Evolutionary conservation across 2,329 filamentous ascomycete species (phyloP).

Genomic region (Penicillium thymicola): DNA sequence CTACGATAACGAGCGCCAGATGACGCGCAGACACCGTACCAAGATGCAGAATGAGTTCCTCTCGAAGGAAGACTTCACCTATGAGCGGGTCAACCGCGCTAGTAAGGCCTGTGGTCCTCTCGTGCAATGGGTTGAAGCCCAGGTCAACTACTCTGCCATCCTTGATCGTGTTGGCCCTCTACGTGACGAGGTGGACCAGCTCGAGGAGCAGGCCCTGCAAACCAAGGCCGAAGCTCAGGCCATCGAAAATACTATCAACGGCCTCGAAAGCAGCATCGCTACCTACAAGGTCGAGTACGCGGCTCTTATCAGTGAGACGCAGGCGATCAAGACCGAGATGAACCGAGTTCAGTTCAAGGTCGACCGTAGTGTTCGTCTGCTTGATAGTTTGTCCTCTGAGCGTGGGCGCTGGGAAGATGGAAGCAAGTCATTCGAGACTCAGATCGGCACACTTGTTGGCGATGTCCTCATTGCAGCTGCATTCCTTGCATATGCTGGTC

Average conservation of each 20-base stretch:
- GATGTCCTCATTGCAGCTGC: slow-evolving; percentile 95
- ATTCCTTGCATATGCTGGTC: slow-evolving; percentile 92
- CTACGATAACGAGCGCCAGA: slow-evolving; percentile 92
- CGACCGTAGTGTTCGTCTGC: slow-evolving; percentile 86
- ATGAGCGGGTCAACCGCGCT: slow-evolving; percentile 91
- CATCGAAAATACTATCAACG: slow-evolving; percentile 80
- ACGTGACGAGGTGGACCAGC: slow-evolving; percentile 78
- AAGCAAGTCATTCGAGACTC: slow-evolving; percentile 96
- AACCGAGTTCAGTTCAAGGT: slow-evolving; percentile 95
- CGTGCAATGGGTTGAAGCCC: slow-evolving; percentile 94
- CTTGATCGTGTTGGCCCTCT: slow-evolving; percentile 89
- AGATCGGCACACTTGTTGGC: slow-evolving; percentile 93
- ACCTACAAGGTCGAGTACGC: slow-evolving; percentile 97
- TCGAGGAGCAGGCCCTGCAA: slow-evolving; percentile 84
- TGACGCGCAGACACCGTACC: slow-evolving; percentile 76
- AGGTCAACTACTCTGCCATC: slow-evolving; percentile 98
- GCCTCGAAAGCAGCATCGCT: slow-evolving; percentile 84
- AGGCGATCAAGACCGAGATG: slow-evolving; percentile 98
- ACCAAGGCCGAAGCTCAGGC: slow-evolving; percentile 92
- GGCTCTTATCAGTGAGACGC: slow-evolving; percentile 90
- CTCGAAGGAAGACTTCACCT: slow-evolving; percentile 91
- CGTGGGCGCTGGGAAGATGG: slow-evolving; percentile 91
- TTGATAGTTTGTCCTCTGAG: slow-evolving; percentile 94
- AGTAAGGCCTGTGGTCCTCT: slow-evolving; percentile 95
- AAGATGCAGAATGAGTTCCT: slow-evolving; percentile 94